Conservation (phyloP, 257 asterid species). For the Coffea eugenioides region DNA sequence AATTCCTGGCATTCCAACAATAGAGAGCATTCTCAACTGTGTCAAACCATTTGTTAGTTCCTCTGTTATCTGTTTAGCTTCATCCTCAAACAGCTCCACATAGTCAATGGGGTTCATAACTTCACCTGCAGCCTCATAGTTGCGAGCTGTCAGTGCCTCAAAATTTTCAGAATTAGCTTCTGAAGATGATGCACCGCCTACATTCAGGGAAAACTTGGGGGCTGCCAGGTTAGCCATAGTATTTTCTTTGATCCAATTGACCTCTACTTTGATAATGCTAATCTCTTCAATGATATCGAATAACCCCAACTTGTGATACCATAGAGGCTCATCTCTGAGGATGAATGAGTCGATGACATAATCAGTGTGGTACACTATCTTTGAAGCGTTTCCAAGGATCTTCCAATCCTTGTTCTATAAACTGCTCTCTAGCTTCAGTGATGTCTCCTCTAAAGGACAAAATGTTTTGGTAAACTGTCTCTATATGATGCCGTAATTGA, state of each 20-base stretch:
- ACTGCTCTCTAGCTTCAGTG: too few relatives aligned
- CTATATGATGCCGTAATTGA: background rate
- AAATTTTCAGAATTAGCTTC: background rate
- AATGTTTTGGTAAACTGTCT: background rate
- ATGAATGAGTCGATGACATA: background rate
- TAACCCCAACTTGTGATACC: background rate
- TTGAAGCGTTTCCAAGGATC: background rate
- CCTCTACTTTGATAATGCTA: background rate
- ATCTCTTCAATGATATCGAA: background rate
- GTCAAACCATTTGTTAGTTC: background rate
- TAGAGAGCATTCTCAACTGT: background rate
- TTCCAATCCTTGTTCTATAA: background rate
- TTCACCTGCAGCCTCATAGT: background rate
- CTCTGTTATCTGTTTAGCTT: background rate
- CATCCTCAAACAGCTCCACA: background rate
- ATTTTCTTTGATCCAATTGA: background rate
- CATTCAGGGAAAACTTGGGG: too few relatives aligned
- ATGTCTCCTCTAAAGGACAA: background rate
- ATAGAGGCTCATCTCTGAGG: background rate
- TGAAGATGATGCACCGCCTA: background rate
- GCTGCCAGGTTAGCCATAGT: too few relatives aligned
- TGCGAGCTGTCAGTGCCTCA: background rate
- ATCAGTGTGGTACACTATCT: conserved; percentile 1
- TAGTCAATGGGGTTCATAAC: background rate
- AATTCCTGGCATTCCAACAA: conserved; percentile 13